phyloP scores from a whole-genome alignment of 768 basidiomycete genomes.

The Lanmaoa rubissima region DNA sequence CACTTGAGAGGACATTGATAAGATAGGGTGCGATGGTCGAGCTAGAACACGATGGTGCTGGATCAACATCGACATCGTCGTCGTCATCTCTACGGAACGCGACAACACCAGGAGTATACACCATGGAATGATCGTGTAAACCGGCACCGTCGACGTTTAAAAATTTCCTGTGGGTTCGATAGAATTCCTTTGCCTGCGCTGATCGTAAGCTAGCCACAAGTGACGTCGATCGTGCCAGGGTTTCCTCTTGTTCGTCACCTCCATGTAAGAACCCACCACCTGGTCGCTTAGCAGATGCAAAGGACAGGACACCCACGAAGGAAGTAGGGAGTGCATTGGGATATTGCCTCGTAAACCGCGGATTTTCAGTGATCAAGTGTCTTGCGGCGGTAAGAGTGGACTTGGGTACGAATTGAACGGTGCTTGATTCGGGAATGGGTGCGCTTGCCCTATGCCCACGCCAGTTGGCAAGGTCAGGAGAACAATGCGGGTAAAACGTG shows the following conservation, averaged over 20 bases:
- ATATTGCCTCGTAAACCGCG: slow-evolving; percentile 8
- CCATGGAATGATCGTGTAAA: slow-evolving; percentile 46
- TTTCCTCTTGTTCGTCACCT: slow-evolving; percentile 47
- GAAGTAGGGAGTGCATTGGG: slow-evolving; percentile 24
- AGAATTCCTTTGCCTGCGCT: slow-evolving; percentile 37
- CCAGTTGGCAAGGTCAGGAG: slow-evolving; percentile 37
- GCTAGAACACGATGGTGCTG: slow-evolving; percentile 7
- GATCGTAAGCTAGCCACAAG: slow-evolving; percentile 39
- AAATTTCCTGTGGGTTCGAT: slow-evolving; percentile 38
- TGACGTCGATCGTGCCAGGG: slow-evolving; percentile 40
- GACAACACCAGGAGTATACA: slow-evolving; percentile 44
- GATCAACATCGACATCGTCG: slow-evolving; percentile 19
- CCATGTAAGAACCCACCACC: slow-evolving; percentile 46
- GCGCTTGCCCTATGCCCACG: slow-evolving; percentile 15
- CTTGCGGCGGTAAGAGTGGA: slow-evolving; percentile 36
- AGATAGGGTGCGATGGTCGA: slow-evolving; percentile 39
- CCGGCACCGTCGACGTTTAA: slow-evolving; percentile 38
- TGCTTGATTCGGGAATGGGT: slow-evolving; percentile 10
- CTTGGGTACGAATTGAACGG: slow-evolving; percentile 28
- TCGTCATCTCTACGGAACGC: slow-evolving; percentile 42
- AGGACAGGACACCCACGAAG: slow-evolving; percentile 41
- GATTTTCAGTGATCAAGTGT: slow-evolving; percentile 17
- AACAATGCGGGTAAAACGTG: slow-evolving; percentile 41
- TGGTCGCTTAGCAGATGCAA: slow-evolving; percentile 43
- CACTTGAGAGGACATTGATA: slow-evolving; percentile 40